Evolutionary conservation across 345 rosid species (phyloP).

Genomic region (Aurinia saxatilis): DNA sequence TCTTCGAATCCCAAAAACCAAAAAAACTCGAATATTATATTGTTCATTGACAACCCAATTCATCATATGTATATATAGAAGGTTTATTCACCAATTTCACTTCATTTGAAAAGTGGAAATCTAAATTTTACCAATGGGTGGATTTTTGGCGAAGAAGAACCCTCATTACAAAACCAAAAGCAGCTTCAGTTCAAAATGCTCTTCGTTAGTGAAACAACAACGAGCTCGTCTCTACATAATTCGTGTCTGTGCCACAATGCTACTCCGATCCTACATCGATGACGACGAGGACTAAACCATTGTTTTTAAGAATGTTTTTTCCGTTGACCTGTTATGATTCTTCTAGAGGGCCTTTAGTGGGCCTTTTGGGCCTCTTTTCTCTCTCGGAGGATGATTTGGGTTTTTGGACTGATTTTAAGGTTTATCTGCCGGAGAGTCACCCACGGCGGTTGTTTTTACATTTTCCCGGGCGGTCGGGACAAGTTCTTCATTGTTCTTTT

Average conservation of each 20-base stretch:
- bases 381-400: neutral
- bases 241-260: slow-evolving; percentile 69
- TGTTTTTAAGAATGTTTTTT: neutral
- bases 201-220: slow-evolving; percentile 49
- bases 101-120: neutral
- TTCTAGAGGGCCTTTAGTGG: neutral
- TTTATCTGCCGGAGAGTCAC: neutral
- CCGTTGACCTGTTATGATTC: neutral
- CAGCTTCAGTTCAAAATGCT: slow-evolving; percentile 51
- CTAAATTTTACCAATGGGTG: slow-evolving; percentile 27
- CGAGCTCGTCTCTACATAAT: slow-evolving; percentile 55
- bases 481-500: neutral
- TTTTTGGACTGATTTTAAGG: neutral
- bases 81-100: neutral
- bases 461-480: neutral
- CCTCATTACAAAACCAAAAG: neutral
- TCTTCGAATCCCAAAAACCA: neutral
- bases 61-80: neutral
- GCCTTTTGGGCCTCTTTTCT: neutral
- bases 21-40: neutral
- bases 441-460: slow-evolving; percentile 2
- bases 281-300: slow-evolving; percentile 32
- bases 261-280: slow-evolving; percentile 51
- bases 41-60: neutral
- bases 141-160: slow-evolving; percentile 23